phyloP scores from a whole-genome alignment of 495 filamentous ascomycete species.

The Thozetella sp. region DNA sequence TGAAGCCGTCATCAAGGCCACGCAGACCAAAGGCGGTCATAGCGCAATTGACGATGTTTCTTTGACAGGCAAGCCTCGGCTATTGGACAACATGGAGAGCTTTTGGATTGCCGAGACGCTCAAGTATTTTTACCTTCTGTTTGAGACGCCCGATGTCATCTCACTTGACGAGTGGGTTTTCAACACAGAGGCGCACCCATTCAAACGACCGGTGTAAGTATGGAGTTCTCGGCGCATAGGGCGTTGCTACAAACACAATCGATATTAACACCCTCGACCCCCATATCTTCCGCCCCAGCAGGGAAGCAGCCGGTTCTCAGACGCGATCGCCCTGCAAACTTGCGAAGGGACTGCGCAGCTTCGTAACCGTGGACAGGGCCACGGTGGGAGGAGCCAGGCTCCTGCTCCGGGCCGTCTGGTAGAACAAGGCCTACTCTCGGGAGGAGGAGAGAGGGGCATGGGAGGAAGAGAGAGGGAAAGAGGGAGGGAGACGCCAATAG shows the following conservation, averaged over 20 bases:
- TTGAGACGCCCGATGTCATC: conserved; percentile 70
- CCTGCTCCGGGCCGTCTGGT: too few relatives aligned
- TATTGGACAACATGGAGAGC: conserved; percentile 58
- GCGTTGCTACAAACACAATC: too few relatives aligned
- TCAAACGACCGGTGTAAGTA: conserved; percentile 46
- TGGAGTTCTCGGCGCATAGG: too few relatives aligned
- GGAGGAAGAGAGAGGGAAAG: neutral
- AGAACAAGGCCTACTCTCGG: too few relatives aligned
- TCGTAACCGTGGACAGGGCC: too few relatives aligned
- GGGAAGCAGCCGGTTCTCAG: too few relatives aligned
- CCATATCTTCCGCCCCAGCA: too few relatives aligned
- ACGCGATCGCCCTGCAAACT: too few relatives aligned
- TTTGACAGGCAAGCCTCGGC: conserved; percentile 12
- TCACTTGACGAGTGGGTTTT: conserved; percentile 86
- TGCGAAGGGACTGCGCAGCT: too few relatives aligned
- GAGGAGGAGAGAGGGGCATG: neutral
- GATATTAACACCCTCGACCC: too few relatives aligned
- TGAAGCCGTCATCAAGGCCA: conserved; percentile 67
- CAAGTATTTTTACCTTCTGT: conserved; percentile 94
- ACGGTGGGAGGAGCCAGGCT: too few relatives aligned
- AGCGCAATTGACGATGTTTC: conserved; percentile 79
- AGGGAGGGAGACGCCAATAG: neutral
- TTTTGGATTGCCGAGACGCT: conserved; percentile 80
- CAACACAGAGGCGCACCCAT: conserved; percentile 63
- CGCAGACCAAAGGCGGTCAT: conserved; percentile 66